Base-by-base conservation (phyloP, 192 early-diverging fungal species). In the Linnemannia zychae region DNA sequence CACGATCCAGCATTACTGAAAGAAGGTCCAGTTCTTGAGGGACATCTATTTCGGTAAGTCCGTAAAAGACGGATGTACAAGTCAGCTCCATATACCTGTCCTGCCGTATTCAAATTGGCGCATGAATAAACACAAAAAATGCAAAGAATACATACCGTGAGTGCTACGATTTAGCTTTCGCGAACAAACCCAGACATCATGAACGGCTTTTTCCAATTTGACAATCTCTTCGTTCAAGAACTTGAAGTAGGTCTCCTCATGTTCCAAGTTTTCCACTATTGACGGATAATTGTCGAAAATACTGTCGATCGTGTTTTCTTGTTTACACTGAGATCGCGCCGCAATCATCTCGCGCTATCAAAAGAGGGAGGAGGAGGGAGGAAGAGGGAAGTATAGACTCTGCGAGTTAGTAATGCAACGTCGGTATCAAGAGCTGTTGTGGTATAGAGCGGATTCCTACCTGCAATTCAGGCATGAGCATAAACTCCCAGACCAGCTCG, bases 401-500 rank as follows among this genome's bases (percentile, higher is more conserved):
- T n/a, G n/a, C n/a, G n/a, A n/a, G n/a, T n/a, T n/a, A n/a, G n/a
- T n/a, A n/a, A n/a, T n/a, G n/a, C n/a, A n/a, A n/a, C n/a, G n/a
- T n/a, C n/a, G n/a, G n/a, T n/a, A n/a, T n/a, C n/a, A n/a, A n/a
- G n/a, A n/a, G n/a, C n/a, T n/a, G n/a, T n/a, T n/a, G n/a, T n/a
- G n/a, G n/a, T n/a, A n/a, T n/a, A n/a, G n/a, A n/a, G n/a, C n/a
- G n/a, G n/a, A 31, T 12, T 20, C 67, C 4, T 80, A 88, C 88
- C 73, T 90, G 79, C 46, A 90, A 50, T 44, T 84, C 82, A 3
- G 81, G 78, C 70, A 86, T 81, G n/a, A 88, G 76, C 50, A 91
- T 87, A 60, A 91, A 91, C 20, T 86, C 78, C 72, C 84, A 82
- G 3, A 91, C 81, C 33, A 87, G 37, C 48, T 91, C 90, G 74